Evolutionary conservation across 768 basidiomycete species (phyloP), one percentile per base, ranked within the genome.

Genomic region (Tricholoma bakamatsutake): DNA sequence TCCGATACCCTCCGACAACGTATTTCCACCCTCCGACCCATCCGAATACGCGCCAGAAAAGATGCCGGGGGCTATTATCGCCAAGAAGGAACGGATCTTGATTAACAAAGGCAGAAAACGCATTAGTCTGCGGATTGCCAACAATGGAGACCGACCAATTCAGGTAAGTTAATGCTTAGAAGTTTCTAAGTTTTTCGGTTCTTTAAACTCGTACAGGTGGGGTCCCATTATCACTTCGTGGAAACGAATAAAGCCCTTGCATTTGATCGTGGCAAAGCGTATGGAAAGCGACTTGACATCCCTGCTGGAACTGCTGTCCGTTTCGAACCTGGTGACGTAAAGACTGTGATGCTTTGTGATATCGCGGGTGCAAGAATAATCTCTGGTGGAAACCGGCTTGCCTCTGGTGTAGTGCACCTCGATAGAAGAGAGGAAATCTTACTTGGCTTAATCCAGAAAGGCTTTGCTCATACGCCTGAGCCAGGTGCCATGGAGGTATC

Each of bases 241-340:
- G 96, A 98, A 73, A 88, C 90, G 2, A 99, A 98, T 72, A 70
- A 81, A 4, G 74, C 78, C 0, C 79, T 98, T 8, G 74, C 76
- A 11, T 98, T 98, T 62, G 94, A 98, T 71, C 86, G 97, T 27
- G 71, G 69, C 4, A 78, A 82, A 56, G 83, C 94, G 0, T 88
- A 94, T 59, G 89, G 88, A 5, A 93, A 84, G 64, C 83, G 90
- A 11, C 83, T 99, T 6, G 93, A 99, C 67, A 97, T 98, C 52
- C 74, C 96, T 0, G 86, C 97, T 0, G 96, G 97, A 5, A 98
- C 94, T 0, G 95, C 97, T 5, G 90, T 97, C 5, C 84, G 97
- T 31, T 98, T 99, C 67, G 97, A 99, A 67, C 96, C 97, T 0
- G 93, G 94, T 1, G 93, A 96, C 61, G 67, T 71, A 39, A 94